Base-by-base conservation (phyloP, 2,329 filamentous ascomycete genomes). In the Aspergillus novoparasiticus region DNA sequence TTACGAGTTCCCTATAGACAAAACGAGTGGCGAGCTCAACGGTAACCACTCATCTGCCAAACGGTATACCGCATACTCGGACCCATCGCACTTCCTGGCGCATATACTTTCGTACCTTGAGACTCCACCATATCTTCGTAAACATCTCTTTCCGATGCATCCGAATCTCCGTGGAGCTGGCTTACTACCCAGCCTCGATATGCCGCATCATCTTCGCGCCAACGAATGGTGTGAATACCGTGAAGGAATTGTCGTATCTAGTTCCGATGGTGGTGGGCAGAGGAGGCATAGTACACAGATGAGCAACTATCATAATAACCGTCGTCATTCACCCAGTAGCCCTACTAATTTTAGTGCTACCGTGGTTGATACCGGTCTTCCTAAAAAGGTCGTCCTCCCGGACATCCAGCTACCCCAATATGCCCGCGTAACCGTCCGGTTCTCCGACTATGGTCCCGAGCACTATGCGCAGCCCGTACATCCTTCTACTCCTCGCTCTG, bases 101-200 rank as follows among this genome's bases (percentile, higher is more conserved):
- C 92, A 95, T 73, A 80, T 96, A 8, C 82, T 96, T 9, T 89
- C 87, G 64, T 96, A 93, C 78, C 86, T 96, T 64, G 93, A 96
- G 77, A 91, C 91, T 5, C 93, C 93, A 34, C 91, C 92, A 1
- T 90, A 95, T 77, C 88, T 96, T 78, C 88, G 91, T 70, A 89
- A 89, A 74, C 79, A 84, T 2, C 83, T 96, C 4, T 94, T 96
- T 70, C 89, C 90, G 1, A 81, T 93, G 66, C 92, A 96, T 73
- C 88, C 90, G 11, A 94, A 96, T 73, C 82, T 96, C 48, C 83
- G 87, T 45, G 87, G 87, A 14, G 91, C 91, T 45, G 92, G 91
- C 9, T 83, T 89, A 45, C 80, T 96, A 32, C 91, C 91, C 0
- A 91, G 87, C 71, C 81, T 96, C 61, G 93, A 96, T 75, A 92